These are phyloP conservation scores for Talaromyces borbonicus DNA, from an alignment of 495 filamentous ascomycete genomes.

Conservation along the genomic window DNA sequence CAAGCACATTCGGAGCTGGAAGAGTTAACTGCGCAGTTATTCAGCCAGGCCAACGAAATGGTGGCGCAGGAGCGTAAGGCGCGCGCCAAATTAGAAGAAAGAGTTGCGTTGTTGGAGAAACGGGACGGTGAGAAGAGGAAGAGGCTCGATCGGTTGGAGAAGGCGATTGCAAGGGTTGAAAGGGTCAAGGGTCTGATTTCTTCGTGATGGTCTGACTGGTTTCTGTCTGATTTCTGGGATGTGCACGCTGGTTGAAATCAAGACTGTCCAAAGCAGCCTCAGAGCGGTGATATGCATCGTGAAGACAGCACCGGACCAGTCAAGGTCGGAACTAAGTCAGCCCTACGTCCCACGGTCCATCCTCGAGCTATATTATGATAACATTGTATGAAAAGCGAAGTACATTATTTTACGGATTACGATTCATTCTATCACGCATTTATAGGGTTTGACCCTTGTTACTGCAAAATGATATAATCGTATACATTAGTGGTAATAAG, in stretches of 20 bases:
- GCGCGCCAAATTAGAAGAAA: slow-evolving; percentile 66
- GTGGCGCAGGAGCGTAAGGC: slow-evolving; percentile 81
- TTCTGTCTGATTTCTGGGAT: neutral
- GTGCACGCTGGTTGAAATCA: too few species aligned
- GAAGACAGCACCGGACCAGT: too few species aligned
- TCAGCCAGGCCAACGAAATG: slow-evolving; percentile 96
- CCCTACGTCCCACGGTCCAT: too few species aligned
- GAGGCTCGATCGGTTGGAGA: slow-evolving; percentile 64
- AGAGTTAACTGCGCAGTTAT: slow-evolving; percentile 76
- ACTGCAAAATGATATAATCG: neutral
- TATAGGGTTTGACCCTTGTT: neutral
- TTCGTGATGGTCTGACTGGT: neutral
- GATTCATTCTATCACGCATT: slow-evolving; percentile 8
- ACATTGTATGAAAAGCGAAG: neutral
- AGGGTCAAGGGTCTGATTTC: slow-evolving; percentile 62
- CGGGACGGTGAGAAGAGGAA: slow-evolving; percentile 62
- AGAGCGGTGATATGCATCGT: too few species aligned
- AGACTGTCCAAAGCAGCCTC: too few species aligned
- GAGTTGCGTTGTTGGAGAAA: slow-evolving; percentile 57
- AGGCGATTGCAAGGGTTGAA: slow-evolving; percentile 69
- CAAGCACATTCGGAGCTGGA: slow-evolving; percentile 75
- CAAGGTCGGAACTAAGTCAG: too few species aligned
- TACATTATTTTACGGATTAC: slow-evolving; percentile 3
- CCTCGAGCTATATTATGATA: too few species aligned
- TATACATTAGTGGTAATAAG: too few species aligned